A percentile compares a stretch with the other conserved stretches of the same genome.
phyloP scores from a whole-genome alignment of 2,329 filamentous ascomycete genomes.

The Pseudogymnoascus sp. region DNA sequence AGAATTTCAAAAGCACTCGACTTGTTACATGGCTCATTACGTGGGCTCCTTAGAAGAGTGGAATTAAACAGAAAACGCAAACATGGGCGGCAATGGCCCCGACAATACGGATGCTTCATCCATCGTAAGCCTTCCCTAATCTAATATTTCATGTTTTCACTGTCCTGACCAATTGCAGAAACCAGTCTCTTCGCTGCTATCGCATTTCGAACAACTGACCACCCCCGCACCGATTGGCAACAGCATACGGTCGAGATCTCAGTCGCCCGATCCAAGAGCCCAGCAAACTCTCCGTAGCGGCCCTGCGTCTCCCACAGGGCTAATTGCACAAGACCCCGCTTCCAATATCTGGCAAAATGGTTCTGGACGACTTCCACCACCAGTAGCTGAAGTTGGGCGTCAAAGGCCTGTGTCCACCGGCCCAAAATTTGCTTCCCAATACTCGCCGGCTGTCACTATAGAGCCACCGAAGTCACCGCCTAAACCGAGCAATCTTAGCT shows the following conservation, averaged over 20 bases:
- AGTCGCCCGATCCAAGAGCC: slow-evolving; percentile 6
- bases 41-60: slow-evolving; percentile 6
- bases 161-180: slow-evolving; percentile 40
- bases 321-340: not conserved
- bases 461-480: slow-evolving; percentile 63
- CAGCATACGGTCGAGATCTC: slow-evolving; percentile 3
- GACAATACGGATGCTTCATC: slow-evolving; percentile 68
- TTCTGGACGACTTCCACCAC: not conserved
- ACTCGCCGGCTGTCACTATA: slow-evolving; percentile 56
- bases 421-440: slow-evolving; percentile 8
- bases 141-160: not conserved
- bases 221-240: slow-evolving; percentile 1
- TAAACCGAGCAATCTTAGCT: slow-evolving; percentile 31
- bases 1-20: slow-evolving; percentile 2
- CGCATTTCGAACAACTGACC: slow-evolving; percentile 62
- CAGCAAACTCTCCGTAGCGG: not conserved
- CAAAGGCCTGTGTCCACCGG: not conserved
- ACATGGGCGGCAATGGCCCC: slow-evolving; percentile 38
- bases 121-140: slow-evolving; percentile 44
- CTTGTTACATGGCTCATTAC: slow-evolving; percentile 6
- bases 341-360: not conserved
- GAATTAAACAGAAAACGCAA: slow-evolving; percentile 14
- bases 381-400: not conserved
- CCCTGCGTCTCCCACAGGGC: not conserved
- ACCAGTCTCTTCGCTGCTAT: slow-evolving; percentile 72